Conservation (phyloP, 306 rosid genomes). For the Myrica gale region DNA sequence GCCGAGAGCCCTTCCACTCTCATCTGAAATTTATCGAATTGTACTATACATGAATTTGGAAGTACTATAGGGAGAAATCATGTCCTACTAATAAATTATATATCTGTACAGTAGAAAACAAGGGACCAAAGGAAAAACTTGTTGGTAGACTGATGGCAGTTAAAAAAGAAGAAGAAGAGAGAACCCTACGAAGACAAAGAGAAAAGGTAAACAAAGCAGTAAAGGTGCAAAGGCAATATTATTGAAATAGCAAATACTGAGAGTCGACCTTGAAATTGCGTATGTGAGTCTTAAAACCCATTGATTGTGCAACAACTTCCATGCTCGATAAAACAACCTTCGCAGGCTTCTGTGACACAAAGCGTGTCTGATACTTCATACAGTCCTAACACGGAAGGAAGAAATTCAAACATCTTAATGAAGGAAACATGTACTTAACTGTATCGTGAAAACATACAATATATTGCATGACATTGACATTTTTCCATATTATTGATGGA, state of each 20-base stretch:
- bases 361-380: slow-evolving; percentile 68
- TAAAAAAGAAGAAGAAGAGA: not conserved
- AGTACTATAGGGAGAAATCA: slow-evolving; percentile 10
- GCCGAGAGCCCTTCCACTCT: slow-evolving; percentile 81
- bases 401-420: slow-evolving; percentile 1
- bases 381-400: slow-evolving; percentile 49
- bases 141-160: not conserved
- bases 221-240: slow-evolving; percentile 13
- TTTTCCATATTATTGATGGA: not conserved
- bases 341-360: slow-evolving; percentile 83
- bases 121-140: not conserved
- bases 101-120: not conserved
- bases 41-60: slow-evolving; percentile 11
- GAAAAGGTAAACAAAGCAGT: slow-evolving; percentile 5
- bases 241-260: slow-evolving; percentile 14
- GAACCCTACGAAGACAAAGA: not conserved
- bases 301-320: slow-evolving; percentile 93
- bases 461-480: not conserved
- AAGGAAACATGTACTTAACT: slow-evolving; percentile 4
- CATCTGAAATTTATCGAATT: slow-evolving; percentile 59
- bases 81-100: not conserved
- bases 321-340: slow-evolving; percentile 77
- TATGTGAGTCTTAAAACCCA: slow-evolving; percentile 89
- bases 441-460: not conserved
- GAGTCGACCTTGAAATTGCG: slow-evolving; percentile 76